Base-by-base conservation (phyloP, 2,329 filamentous ascomycete genomes). In the Neonectria faginata region DNA sequence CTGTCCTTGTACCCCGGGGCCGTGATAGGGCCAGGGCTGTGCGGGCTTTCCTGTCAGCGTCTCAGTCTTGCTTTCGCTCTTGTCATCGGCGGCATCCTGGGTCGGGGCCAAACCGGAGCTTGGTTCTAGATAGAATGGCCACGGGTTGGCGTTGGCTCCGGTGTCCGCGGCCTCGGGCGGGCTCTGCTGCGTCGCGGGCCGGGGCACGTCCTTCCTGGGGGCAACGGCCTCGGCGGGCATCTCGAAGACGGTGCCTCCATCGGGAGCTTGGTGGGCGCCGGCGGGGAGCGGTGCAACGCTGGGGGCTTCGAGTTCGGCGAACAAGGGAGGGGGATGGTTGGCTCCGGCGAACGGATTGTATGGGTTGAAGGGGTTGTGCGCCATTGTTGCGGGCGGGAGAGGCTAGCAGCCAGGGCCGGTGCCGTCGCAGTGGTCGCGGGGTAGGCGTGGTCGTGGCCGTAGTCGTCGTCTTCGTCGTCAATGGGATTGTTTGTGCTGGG, bases 11-110 rank as follows among this genome's bases (percentile, higher is more conserved):
- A 5, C 57, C 53, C 66, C 65, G 6, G 74, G 70, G 3, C 76
- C 75, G 65, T 77, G 73, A 36, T 77, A 79, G 16, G 77, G 69
- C 77, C 77, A 79, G 10, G 77, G 76, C 44, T 78, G 75, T n/a
- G 36, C 57, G 29, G 65, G 47, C 33, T 62, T 57, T 7, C 53
- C 18, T 31, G 36, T 18, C 10, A 47, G 29, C 7, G 16, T 25
- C 12, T 56, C 63, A 6, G 48, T 53, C 45, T 66, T 64, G 25
- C 39, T 65, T 58, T 36, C 45, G 12, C 1, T 33, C 44, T 51
- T 33, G 47, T 9, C 60, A 27, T 58, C 60, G 18, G 45, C 44
- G 16, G 59, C 54, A 45, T 61, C 31, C 48, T 60, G 52, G 39
- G 39, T 22, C 11, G 48, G 42, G 44, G 62, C 50, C 29, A 47